phyloP scores from a whole-genome alignment of 208 protist species.

The Wallacemonas rigidus region DNA sequence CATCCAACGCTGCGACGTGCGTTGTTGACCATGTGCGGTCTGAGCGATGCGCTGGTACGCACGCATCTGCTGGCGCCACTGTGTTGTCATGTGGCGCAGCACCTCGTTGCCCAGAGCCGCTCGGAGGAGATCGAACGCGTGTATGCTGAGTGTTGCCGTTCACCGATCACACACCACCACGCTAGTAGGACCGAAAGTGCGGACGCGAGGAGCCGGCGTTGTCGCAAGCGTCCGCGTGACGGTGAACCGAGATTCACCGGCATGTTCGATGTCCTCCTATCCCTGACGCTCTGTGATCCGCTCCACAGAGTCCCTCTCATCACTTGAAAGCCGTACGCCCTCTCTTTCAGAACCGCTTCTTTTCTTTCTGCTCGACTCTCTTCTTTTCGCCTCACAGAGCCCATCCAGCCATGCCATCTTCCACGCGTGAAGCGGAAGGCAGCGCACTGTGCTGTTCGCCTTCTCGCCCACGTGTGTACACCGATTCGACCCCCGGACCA shows the following conservation, averaged over 20 bases:
- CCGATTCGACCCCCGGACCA: too few relatives aligned
- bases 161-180: neutral
- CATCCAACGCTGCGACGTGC: neutral
- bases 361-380: too few relatives aligned
- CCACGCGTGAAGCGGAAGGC: too few relatives aligned
- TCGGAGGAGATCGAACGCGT: neutral
- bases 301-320: constrained; percentile 10
- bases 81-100: neutral
- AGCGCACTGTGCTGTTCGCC: too few relatives aligned
- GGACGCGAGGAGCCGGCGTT: neutral
- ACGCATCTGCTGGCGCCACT: neutral
- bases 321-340: too few relatives aligned
- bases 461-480: too few relatives aligned
- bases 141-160: neutral
- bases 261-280: constrained; percentile 21
- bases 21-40: neutral
- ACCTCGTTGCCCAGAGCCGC: neutral
- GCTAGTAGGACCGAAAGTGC: neutral
- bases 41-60: neutral
- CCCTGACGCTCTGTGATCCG: constrained; percentile 22
- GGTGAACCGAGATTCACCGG: neutral
- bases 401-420: too few relatives aligned
- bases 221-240: neutral
- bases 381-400: too few relatives aligned
- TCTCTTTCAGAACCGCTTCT: too few relatives aligned